A percentile compares a stretch with the other conserved stretches of the same genome.
Evolutionary conservation across 148 eudicot species (phyloP).

Genomic region (Rhododendron ovatum): DNA sequence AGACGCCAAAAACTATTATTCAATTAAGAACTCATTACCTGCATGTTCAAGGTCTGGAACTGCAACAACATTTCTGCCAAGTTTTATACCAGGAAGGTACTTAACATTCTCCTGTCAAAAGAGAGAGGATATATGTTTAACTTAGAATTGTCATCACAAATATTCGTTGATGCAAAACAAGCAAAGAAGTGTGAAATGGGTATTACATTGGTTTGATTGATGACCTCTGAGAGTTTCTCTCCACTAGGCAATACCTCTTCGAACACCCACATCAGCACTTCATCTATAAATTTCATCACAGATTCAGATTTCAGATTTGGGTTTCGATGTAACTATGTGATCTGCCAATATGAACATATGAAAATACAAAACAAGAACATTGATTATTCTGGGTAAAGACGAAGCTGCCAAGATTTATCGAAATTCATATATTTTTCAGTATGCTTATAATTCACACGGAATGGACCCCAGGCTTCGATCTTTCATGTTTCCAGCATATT

Average conservation of each 20-base stretch:
- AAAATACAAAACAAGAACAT: neutral
- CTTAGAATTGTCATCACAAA: neutral
- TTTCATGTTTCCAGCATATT: neutral
- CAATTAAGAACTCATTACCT: conserved; percentile 32
- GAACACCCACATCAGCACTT: conserved; percentile 97
- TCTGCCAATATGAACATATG: neutral
- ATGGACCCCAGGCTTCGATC: neutral
- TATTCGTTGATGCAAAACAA: neutral
- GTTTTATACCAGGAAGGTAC: conserved; percentile 87
- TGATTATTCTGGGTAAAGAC: neutral
- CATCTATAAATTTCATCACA: conserved; percentile 44
- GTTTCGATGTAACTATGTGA: neutral
- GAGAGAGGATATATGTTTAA: neutral
- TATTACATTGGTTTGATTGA: conserved; percentile 80
- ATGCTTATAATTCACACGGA: neutral
- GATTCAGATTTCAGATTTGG: neutral
- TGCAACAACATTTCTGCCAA: conserved; percentile 88
- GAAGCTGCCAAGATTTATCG: no score
- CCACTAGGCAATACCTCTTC: conserved; percentile 83
- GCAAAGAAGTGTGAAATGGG: neutral
- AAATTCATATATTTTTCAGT: neutral
- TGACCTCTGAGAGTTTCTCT: conserved; percentile 64
- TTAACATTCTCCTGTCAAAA: conserved; percentile 73
- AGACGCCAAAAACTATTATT: neutral
- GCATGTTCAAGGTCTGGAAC: conserved; percentile 80